Conservation (phyloP, 2,329 filamentous ascomycete genomes). For the Colletotrichum aenigma region DNA sequence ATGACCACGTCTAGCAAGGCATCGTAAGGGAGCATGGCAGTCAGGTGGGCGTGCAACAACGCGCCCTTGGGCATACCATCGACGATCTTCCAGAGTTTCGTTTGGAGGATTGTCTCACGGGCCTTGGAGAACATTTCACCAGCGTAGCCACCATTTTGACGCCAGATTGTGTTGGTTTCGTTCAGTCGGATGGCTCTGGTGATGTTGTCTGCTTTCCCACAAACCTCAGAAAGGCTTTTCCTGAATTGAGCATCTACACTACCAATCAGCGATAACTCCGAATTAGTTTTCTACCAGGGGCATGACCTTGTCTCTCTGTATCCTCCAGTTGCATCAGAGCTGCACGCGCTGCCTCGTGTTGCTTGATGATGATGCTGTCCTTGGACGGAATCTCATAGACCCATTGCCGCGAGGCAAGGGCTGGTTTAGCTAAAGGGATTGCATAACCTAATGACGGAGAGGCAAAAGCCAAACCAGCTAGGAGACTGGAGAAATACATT, state of each 20-base stretch:
- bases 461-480: background rate
- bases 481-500: background rate
- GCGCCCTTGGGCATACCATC: conserved; percentile 88
- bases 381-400: background rate
- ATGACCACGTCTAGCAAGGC: conserved; percentile 78
- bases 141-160: conserved; percentile 54
- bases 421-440: background rate
- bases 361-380: background rate
- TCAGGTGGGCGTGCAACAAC: conserved; percentile 84
- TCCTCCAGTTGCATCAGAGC: background rate
- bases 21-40: conserved; percentile 89
- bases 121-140: conserved; percentile 94
- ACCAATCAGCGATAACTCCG: background rate
- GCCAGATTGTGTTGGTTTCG: background rate
- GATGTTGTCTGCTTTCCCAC: background rate
- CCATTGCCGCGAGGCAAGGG: background rate
- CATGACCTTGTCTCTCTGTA: background rate
- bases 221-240: background rate
- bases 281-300: background rate
- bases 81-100: conserved; percentile 84
- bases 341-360: background rate
- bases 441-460: background rate
- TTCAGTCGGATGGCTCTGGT: background rate
- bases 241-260: background rate
- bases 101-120: conserved; percentile 84